A percentile compares a stretch with the other conserved stretches of the same genome.
phyloP scores from a whole-genome alignment of 345 rosid genomes.

The Gossypium sturtianum region DNA sequence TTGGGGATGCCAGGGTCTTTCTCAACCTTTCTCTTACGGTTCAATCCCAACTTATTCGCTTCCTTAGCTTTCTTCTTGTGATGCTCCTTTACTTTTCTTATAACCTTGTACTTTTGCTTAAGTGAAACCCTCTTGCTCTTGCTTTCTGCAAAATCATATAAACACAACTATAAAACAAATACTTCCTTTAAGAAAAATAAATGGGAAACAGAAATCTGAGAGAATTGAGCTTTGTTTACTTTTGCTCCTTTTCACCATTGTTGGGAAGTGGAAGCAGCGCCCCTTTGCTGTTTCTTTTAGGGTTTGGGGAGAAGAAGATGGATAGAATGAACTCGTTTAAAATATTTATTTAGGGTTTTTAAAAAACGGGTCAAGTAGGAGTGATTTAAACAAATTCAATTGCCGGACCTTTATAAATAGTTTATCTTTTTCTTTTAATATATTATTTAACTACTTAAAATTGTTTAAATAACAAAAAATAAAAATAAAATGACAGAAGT shows the following conservation, averaged over 20 bases:
- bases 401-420: no score
- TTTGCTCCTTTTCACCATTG: conserved; percentile 80
- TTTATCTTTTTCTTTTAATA: no score
- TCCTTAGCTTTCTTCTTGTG: conserved; percentile 96
- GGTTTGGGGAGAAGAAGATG: not conserved
- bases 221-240: conserved; percentile 37
- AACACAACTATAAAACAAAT: not conserved
- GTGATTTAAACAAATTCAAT: no score
- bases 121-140: conserved; percentile 90
- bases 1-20: conserved; percentile 96
- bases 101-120: conserved; percentile 76
- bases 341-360: not conserved
- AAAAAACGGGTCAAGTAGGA: not conserved
- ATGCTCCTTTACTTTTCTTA: conserved; percentile 88
- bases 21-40: conserved; percentile 57
- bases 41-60: conserved; percentile 70
- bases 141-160: conserved; percentile 52
- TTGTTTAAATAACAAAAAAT: no score
- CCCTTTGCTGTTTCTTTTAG: not conserved
- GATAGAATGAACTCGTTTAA: not conserved
- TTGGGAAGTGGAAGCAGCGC: not conserved
- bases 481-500: no score
- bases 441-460: no score
- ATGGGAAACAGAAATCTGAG: not conserved
- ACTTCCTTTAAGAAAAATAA: no score